These are phyloP conservation scores for Alternaria sp. DNA, from an alignment of 2,329 filamentous ascomycete species.

Conservation along the genomic window DNA sequence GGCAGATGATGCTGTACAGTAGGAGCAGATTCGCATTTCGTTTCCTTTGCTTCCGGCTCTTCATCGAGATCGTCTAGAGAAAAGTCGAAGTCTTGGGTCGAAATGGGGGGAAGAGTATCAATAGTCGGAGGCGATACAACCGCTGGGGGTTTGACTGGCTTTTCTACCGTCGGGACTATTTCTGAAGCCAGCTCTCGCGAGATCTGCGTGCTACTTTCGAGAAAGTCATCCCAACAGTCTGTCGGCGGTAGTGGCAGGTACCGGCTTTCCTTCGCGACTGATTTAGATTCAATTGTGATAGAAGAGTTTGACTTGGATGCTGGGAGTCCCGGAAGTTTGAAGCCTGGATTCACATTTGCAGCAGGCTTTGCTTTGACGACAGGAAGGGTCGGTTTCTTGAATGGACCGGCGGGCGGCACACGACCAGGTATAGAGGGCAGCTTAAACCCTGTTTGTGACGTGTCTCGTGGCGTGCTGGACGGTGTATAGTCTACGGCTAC, in stretches of 20 bases:
- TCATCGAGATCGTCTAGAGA: conserved; percentile 51
- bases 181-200: conserved; percentile 50
- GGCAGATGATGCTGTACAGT: neutral
- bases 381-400: conserved; percentile 11
- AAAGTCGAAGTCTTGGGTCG: conserved; percentile 51
- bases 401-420: neutral
- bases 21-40: neutral
- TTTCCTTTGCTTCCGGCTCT: neutral
- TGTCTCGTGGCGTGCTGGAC: conserved; percentile 3
- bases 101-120: conserved; percentile 37
- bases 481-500: conserved; percentile 28
- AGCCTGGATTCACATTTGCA: conserved; percentile 22
- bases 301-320: conserved; percentile 25
- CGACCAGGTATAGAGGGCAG: conserved; percentile 24
- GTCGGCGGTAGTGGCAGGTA: neutral
- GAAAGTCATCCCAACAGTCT: conserved; percentile 50
- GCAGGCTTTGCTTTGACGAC: conserved; percentile 1
- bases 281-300: neutral
- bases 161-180: no score
- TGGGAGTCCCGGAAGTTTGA: conserved; percentile 35
- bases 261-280: neutral
- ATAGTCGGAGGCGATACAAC: neutral
- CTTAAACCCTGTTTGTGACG: conserved; percentile 27
- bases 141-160: neutral
- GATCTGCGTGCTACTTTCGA: conserved; percentile 55